A percentile compares a stretch with the other conserved stretches of the same genome.
Evolutionary conservation across 2,329 filamentous ascomycete genomes (phyloP).

Genomic region (Penicillium sp.): DNA sequence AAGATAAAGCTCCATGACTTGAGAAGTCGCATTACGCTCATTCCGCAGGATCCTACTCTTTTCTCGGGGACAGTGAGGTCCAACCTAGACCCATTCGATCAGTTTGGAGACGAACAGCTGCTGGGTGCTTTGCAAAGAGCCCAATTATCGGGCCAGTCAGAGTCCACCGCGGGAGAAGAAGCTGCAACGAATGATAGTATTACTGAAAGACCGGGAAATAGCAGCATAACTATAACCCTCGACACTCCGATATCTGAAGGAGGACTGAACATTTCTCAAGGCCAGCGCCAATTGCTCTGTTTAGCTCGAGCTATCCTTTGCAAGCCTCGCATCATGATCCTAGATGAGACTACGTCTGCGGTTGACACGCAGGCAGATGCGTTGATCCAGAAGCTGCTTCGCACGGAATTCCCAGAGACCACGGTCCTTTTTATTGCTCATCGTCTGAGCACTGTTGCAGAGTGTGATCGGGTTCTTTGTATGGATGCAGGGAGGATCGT

Average conservation of each 20-base stretch:
- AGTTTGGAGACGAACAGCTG: not conserved
- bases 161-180: not conserved
- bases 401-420: slow-evolving; percentile 60
- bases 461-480: slow-evolving; percentile 68
- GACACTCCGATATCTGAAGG: slow-evolving; percentile 52
- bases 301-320: slow-evolving; percentile 67
- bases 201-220: not conserved
- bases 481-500: slow-evolving; percentile 61
- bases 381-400: slow-evolving; percentile 66
- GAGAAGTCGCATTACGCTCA: slow-evolving; percentile 2
- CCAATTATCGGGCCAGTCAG: not conserved
- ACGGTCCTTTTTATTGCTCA: slow-evolving; percentile 70
- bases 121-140: not conserved
- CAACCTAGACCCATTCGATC: slow-evolving; percentile 6
- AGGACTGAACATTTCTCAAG: slow-evolving; percentile 67
- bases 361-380: slow-evolving; percentile 70
- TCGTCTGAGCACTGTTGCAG: slow-evolving; percentile 66
- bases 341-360: slow-evolving; percentile 71
- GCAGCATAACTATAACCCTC: not conserved
- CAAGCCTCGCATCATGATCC: slow-evolving; percentile 67
- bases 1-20: not conserved
- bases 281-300: slow-evolving; percentile 68
- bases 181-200: not conserved
- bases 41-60: slow-evolving; percentile 5
- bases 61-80: slow-evolving; percentile 7